phyloP scores from a whole-genome alignment of 1,139 yeast species.

The Yarrowia galli region DNA sequence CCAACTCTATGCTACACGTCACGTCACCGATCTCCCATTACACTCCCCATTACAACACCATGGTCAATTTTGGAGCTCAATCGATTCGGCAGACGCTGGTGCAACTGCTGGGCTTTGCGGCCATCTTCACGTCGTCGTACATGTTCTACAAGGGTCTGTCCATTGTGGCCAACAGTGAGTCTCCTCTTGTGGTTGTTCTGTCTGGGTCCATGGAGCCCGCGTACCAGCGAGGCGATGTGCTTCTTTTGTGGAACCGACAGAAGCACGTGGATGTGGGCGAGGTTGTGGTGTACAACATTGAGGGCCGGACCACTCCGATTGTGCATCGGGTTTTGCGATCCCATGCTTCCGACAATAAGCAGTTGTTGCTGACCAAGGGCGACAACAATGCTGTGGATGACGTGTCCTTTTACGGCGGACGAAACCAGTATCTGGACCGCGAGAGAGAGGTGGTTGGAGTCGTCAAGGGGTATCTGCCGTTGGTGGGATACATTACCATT shows the following conservation, averaged over 20 bases:
- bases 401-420: conserved; percentile 78
- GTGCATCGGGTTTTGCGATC: conserved; percentile 94
- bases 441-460: conserved; percentile 83
- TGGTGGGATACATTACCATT: conserved; percentile 89
- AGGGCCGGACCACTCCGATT: conserved; percentile 84
- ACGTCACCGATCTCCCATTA: not conserved
- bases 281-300: conserved; percentile 90
- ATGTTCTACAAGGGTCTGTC: conserved; percentile 91
- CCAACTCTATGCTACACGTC: conserved; percentile 7
- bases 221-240: conserved; percentile 95
- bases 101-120: conserved; percentile 72
- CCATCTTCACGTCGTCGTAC: conserved; percentile 86
- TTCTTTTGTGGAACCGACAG: conserved; percentile 89
- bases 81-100: conserved; percentile 51
- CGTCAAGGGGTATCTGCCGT: conserved; percentile 91
- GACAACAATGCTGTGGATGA: conserved; percentile 96
- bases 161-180: conserved; percentile 78
- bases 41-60: not conserved
- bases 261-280: conserved; percentile 81
- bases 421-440: conserved; percentile 78
- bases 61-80: conserved; percentile 39
- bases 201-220: conserved; percentile 99
- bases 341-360: conserved; percentile 63
- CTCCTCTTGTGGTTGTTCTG: conserved; percentile 95
- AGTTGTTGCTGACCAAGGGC: conserved; percentile 88